phyloP scores from a whole-genome alignment of 73 alveolate species.

The Blepharisma stoltei region DNA sequence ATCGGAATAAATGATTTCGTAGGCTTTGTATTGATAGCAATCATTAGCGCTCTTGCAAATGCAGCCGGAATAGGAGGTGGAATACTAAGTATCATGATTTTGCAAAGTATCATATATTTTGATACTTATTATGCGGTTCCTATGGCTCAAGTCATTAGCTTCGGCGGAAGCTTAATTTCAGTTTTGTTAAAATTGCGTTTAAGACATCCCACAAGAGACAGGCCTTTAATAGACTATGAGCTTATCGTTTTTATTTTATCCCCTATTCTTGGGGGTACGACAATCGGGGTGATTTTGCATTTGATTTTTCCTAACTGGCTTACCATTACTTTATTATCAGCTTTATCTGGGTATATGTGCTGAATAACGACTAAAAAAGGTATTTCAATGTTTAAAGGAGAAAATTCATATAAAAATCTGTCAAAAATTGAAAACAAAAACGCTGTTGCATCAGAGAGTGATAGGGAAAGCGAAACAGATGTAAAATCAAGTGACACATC shows the following conservation, averaged over 20 bases:
- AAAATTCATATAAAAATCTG: background rate
- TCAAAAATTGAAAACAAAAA: too few species aligned
- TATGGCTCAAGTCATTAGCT: background rate
- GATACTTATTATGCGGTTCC: constrained; percentile 21
- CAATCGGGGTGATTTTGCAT: constrained; percentile 27
- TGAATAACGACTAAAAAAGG: background rate
- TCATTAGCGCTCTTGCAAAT: constrained; percentile 3
- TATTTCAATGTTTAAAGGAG: background rate
- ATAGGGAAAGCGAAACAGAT: too few species aligned
- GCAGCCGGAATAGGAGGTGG: constrained; percentile 34
- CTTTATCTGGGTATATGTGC: background rate
- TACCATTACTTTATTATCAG: background rate
- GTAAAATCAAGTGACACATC: too few species aligned
- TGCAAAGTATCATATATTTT: background rate
- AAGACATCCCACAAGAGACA: constrained; percentile 24
- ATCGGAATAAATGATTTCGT: background rate
- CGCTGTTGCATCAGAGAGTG: too few species aligned
- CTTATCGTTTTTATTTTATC: background rate
- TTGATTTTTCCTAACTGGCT: constrained; percentile 24
- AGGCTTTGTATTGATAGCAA: background rate
- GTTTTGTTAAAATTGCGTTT: background rate
- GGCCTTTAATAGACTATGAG: constrained; percentile 27
- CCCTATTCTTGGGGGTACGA: constrained; percentile 17
- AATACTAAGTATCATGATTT: background rate
- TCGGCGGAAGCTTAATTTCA: background rate